Conservation (phyloP, 805 yeast species). For the Lipomyces starkeyi region DNA sequence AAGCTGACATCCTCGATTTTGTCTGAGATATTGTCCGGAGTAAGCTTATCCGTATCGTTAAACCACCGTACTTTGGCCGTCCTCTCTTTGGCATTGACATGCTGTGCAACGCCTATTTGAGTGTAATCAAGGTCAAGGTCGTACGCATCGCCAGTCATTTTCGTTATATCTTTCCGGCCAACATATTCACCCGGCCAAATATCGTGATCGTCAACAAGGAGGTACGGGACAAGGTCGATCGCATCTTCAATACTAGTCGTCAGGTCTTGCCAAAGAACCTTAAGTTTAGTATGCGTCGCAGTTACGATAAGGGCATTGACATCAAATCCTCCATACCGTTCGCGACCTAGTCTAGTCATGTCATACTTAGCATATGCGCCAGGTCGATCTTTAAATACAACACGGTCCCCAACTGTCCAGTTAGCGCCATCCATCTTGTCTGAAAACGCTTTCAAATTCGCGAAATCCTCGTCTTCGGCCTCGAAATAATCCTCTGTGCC, state of each 20-base stretch:
- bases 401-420: slow-evolving; percentile 38
- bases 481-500: slow-evolving; percentile 20
- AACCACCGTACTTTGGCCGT: slow-evolving; percentile 37
- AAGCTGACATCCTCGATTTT: slow-evolving; percentile 32
- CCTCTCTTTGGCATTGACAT: slow-evolving; percentile 30
- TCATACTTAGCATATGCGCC: slow-evolving; percentile 21
- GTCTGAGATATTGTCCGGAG: slow-evolving; percentile 27
- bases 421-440: slow-evolving; percentile 31
- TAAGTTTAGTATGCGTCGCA: slow-evolving; percentile 27
- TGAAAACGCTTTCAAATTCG: slow-evolving; percentile 16
- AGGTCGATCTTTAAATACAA: slow-evolving; percentile 22
- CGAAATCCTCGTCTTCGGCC: slow-evolving; percentile 19
- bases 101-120: slow-evolving; percentile 36
- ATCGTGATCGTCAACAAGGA: slow-evolving; percentile 36
- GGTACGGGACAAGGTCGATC: slow-evolving; percentile 28
- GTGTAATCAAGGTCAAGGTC: slow-evolving; percentile 22
- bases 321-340: slow-evolving; percentile 35
- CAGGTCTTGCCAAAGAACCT: slow-evolving; percentile 35
- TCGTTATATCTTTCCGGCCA: slow-evolving; percentile 23
- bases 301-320: slow-evolving; percentile 30
- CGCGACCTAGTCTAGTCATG: slow-evolving; percentile 24
- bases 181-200: slow-evolving; percentile 38
- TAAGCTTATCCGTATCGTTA: slow-evolving; percentile 16
- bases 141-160: slow-evolving; percentile 11
- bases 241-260: slow-evolving; percentile 19